These are phyloP conservation scores for Lepidium sativum DNA, from an alignment of 345 rosid genomes.

Conservation along the genomic window DNA sequence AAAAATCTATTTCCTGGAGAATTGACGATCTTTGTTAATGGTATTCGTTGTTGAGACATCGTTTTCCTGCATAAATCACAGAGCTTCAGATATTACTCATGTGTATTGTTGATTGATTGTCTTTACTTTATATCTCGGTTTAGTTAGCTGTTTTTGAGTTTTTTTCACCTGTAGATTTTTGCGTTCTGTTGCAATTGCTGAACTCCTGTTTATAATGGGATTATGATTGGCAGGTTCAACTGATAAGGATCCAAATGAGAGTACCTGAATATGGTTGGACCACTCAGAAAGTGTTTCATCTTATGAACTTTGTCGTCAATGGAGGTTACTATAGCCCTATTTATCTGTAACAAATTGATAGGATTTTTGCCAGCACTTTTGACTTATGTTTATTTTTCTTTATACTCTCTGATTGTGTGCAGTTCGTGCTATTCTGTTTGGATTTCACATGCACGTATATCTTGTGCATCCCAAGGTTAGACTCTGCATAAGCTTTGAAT, in stretches of 20 bases:
- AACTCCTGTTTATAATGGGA: background rate
- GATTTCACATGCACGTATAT: conserved; percentile 81
- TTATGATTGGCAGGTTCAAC: conserved; percentile 52
- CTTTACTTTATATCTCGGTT: background rate
- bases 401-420: conserved; percentile 14
- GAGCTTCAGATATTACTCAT: background rate
- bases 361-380: background rate
- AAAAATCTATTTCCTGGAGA: background rate
- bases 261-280: conserved; percentile 99
- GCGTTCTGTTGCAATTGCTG: background rate
- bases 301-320: conserved; percentile 94
- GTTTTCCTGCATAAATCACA: background rate
- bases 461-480: conserved; percentile 79
- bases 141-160: background rate
- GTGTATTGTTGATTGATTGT: background rate
- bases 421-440: conserved; percentile 94
- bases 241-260: conserved; percentile 84
- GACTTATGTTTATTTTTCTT: background rate
- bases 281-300: conserved; percentile 95
- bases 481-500: conserved; percentile 18
- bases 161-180: background rate
- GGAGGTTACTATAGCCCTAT: conserved; percentile 62
- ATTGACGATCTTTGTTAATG: background rate
- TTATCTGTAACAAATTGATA: background rate
- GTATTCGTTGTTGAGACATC: conserved; percentile 9